phyloP scores from a whole-genome alignment of 2,329 filamentous ascomycete genomes.

The Fusarium setosum region DNA sequence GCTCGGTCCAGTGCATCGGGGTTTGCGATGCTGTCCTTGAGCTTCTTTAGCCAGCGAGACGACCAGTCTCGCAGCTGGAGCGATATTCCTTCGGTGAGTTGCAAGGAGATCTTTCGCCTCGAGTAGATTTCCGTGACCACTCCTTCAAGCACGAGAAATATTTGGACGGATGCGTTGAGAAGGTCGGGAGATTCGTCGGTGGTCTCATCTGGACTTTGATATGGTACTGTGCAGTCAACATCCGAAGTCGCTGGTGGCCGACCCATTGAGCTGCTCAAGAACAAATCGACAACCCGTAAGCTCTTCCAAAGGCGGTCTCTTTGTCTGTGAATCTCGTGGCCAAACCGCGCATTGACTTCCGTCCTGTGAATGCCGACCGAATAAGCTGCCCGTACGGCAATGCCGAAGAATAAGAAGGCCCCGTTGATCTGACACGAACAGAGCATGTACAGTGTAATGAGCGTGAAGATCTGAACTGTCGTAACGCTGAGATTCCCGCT shows the following conservation, averaged over 20 bases:
- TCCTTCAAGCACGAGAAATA: constrained; percentile 62
- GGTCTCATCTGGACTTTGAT: constrained; percentile 49
- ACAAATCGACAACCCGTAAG: constrained; percentile 62
- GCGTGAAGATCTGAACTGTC: constrained; percentile 62
- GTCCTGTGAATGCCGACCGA: constrained; percentile 65
- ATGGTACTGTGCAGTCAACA: constrained; percentile 65
- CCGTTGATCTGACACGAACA: constrained; percentile 66
- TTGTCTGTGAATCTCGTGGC: constrained; percentile 53
- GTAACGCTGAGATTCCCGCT: constrained; percentile 59
- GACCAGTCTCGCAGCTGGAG: constrained; percentile 65
- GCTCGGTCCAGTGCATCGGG: constrained; percentile 36
- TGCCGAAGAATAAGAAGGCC: constrained; percentile 65
- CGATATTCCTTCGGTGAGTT: constrained; percentile 65
- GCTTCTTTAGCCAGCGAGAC: constrained; percentile 56
- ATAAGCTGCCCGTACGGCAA: constrained; percentile 63
- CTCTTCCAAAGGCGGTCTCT: constrained; percentile 66
- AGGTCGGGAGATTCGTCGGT: constrained; percentile 57
- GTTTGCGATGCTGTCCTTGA: constrained; percentile 53
- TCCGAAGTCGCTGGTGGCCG: constrained; percentile 65
- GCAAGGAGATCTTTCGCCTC: constrained; percentile 62
- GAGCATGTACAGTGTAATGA: constrained; percentile 66
- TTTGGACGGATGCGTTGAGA: constrained; percentile 64
- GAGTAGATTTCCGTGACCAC: constrained; percentile 66
- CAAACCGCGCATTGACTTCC: constrained; percentile 65
- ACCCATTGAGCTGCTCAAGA: constrained; percentile 65